Conservation (phyloP, 2,329 filamentous ascomycete species). For the Hirsutella rhossiliensis region DNA sequence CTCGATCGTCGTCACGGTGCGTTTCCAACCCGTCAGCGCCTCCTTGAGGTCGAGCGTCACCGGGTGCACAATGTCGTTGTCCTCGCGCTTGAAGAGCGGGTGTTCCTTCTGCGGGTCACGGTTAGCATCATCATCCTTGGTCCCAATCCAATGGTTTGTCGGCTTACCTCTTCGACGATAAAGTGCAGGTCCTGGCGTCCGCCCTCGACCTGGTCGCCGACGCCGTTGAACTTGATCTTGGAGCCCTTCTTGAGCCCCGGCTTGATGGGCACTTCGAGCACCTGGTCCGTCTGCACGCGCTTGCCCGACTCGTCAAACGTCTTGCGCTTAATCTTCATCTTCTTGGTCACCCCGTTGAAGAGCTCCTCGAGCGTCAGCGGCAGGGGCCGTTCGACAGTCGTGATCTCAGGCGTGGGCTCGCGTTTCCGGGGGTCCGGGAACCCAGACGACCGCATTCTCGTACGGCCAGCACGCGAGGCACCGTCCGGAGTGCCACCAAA, state of each 20-base stretch:
- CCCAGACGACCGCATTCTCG: constrained; percentile 28
- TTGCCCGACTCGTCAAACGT: constrained; percentile 80
- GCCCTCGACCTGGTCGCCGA: constrained; percentile 96
- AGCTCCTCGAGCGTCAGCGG: constrained; percentile 79
- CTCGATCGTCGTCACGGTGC: constrained; percentile 88
- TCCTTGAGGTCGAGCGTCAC: constrained; percentile 85
- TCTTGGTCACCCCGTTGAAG: constrained; percentile 80
- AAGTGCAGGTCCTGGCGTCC: constrained; percentile 94
- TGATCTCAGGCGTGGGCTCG: constrained; percentile 63
- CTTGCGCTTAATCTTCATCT: constrained; percentile 97
- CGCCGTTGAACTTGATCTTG: constrained; percentile 95
- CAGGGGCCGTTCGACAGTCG: constrained; percentile 77
- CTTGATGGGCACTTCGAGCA: constrained; percentile 92
- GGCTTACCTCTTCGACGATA: constrained; percentile 77
- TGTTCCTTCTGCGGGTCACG: constrained; percentile 60
- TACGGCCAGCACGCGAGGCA: constrained; percentile 20
- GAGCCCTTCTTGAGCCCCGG: constrained; percentile 90
- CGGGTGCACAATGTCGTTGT: constrained; percentile 71
- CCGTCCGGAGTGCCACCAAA: constrained; percentile 25
- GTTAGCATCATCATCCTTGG: constrained; percentile 3
- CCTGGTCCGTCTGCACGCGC: constrained; percentile 75
- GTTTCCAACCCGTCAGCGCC: constrained; percentile 84
- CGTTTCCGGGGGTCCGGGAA: constrained; percentile 20
- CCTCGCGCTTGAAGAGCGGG: constrained; percentile 71
- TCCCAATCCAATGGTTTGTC: neutral